A percentile compares a stretch with the other conserved stretches of the same genome.
These are phyloP conservation scores for Sporothrix inflata DNA, from an alignment of 2,329 filamentous ascomycete species.

Conservation along the genomic window DNA sequence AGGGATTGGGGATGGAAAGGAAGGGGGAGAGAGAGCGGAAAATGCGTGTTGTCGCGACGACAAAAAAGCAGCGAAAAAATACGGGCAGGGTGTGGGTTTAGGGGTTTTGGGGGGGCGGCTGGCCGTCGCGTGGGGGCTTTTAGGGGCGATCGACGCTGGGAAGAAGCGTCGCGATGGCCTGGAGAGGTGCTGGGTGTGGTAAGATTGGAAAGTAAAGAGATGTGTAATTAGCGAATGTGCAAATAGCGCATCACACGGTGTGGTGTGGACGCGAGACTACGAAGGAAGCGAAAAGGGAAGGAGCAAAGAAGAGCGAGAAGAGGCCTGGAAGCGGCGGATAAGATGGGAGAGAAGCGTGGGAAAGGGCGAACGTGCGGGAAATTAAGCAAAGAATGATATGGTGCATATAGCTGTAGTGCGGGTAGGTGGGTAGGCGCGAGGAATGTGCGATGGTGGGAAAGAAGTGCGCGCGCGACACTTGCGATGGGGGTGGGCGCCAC, in stretches of 20 bases:
- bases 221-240: neutral
- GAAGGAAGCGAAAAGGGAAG: neutral
- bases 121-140: neutral
- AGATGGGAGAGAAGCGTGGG: neutral
- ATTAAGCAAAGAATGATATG: neutral
- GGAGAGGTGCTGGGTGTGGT: neutral
- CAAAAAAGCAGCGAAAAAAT: constrained; percentile 12
- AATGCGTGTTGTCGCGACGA: constrained; percentile 30
- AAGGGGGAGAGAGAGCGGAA: constrained; percentile 16
- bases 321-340: neutral
- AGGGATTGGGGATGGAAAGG: neutral
- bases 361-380: neutral
- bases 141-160: neutral
- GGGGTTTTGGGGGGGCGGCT: neutral
- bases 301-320: neutral
- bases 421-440: neutral
- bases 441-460: neutral
- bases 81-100: constrained; percentile 10
- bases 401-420: neutral
- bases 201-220: neutral
- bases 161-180: neutral
- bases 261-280: neutral
- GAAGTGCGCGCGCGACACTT: neutral
- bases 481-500: constrained; percentile 3
- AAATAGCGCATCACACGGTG: neutral